Percentiles rank a stretch among this genome's conserved stretches.
phyloP scores from a whole-genome alignment of 768 basidiomycete species.

The Stropharia rugosoannulata region DNA sequence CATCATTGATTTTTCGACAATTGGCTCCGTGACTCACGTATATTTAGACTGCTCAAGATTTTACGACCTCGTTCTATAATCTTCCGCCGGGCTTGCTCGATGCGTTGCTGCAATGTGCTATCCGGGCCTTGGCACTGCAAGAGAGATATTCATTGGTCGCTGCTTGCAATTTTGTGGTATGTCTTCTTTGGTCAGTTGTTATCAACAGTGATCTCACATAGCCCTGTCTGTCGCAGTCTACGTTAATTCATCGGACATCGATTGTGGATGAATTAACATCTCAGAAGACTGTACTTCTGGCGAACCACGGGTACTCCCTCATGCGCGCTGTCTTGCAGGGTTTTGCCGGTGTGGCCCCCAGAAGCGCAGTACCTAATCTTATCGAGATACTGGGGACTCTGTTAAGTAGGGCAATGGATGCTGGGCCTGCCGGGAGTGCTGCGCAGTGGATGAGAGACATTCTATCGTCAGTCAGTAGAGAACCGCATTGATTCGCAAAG shows the following conservation, averaged over 20 bases:
- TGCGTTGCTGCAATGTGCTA: constrained; percentile 68
- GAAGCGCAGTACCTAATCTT: constrained; percentile 80
- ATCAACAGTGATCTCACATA: neutral
- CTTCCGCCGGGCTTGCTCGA: constrained; percentile 64
- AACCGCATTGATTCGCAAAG: neutral
- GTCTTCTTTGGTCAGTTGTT: constrained; percentile 22
- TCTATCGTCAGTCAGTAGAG: constrained; percentile 56
- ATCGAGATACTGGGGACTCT: constrained; percentile 78
- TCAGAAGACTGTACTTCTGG: constrained; percentile 39
- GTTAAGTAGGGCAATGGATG: constrained; percentile 44
- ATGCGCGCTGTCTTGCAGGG: constrained; percentile 75
- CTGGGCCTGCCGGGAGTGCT: constrained; percentile 34
- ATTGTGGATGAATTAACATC: constrained; percentile 59
- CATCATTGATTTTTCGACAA: constrained; percentile 13
- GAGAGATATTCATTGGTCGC: constrained; percentile 86
- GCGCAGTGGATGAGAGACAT: constrained; percentile 72
- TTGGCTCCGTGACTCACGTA: neutral
- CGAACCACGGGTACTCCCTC: constrained; percentile 61
- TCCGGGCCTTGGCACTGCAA: constrained; percentile 66
- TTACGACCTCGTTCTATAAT: constrained; percentile 57
- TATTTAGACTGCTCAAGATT: constrained; percentile 51
- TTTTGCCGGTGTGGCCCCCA: constrained; percentile 82
- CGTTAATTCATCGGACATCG: constrained; percentile 66
- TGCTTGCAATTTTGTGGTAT: constrained; percentile 79
- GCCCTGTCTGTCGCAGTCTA: constrained; percentile 38